Conservation (phyloP, 495 filamentous ascomycete genomes). For the Cryomyces antarcticus region DNA sequence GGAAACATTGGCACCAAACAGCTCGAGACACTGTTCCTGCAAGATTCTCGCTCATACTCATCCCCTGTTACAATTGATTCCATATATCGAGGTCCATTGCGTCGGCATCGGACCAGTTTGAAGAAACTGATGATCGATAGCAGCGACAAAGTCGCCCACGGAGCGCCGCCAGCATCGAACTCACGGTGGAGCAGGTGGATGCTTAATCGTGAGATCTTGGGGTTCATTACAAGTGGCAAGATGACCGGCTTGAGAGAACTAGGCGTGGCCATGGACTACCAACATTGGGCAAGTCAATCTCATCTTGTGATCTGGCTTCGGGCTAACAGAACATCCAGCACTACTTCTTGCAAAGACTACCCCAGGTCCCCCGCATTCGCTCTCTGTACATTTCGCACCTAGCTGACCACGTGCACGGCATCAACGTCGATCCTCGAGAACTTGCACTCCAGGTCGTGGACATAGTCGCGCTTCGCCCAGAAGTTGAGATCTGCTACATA, state of each 20-base stretch:
- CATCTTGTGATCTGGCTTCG: conserved; percentile 3
- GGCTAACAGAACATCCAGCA: conserved; percentile 33
- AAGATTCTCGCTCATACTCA: conserved; percentile 41
- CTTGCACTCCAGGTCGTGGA: conserved; percentile 70
- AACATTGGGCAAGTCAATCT: conserved; percentile 54
- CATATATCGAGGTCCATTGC: conserved; percentile 56
- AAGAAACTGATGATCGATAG: conserved; percentile 65
- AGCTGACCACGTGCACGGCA: conserved; percentile 35
- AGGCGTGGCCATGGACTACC: conserved; percentile 56
- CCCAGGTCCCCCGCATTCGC: conserved; percentile 51
- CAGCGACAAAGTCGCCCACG: conserved; percentile 25
- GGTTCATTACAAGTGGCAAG: conserved; percentile 62
- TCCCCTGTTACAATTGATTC: conserved; percentile 45
- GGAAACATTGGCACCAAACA: conserved; percentile 69
- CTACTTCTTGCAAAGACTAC: conserved; percentile 67
- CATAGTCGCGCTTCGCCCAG: conserved; percentile 68
- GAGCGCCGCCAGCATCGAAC: conserved; percentile 15
- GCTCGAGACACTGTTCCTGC: conserved; percentile 68
- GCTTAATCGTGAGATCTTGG: conserved; percentile 49
- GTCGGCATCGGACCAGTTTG: conserved; percentile 51
- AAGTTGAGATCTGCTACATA: conserved; percentile 66
- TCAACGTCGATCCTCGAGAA: conserved; percentile 39
- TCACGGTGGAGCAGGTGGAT: conserved; percentile 54
- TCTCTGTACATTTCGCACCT: conserved; percentile 65
- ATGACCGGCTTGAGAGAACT: conserved; percentile 63